Evolutionary conservation across 2,329 filamentous ascomycete genomes (phyloP), one percentile per base, ranked within the genome.

Genomic region (Neopestalotiopsis sp.): DNA sequence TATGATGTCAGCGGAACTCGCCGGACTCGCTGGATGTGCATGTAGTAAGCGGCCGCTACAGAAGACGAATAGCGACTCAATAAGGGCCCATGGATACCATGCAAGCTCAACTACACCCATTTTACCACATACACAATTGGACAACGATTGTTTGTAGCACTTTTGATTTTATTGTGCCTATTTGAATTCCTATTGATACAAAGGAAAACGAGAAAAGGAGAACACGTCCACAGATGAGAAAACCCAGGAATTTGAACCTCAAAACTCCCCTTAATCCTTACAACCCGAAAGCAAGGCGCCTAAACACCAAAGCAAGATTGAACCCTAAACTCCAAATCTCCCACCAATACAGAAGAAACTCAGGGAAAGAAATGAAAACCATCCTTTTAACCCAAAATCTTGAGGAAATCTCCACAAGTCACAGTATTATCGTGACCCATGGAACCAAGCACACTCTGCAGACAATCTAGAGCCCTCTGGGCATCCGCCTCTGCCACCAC

Each of bases 401-500:
- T 34, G 4, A 66, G 38, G 14, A 66, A 12, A n/a, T 68, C 67
- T 1, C 52, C 56, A 42, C 67, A 68, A 9, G 52, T 65, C 62
- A 34, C 12, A 3, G 32, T 24, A 4, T 38, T 24, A 20, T 65
- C 62, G 9, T 28, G 34, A 17, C 67, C 67, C 52, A 68, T 68
- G 30, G 52, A 30, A 4, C 62, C 56, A 52, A 68, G 40, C 14
- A 68, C 67, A 34, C 10, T 66, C 32, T 38, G 17, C 62, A 68
- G 5, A n/a, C 56, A 61, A 60, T 61, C 62, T 32, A 68, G 56
- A 14, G 67, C 62, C 6, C 49, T 34, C 17, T 60, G 52, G 32
- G 67, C 67, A 49, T 68, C 61, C 20, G 20, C 13, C 17, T 60
- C 67, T 5, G 58, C 56, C 7, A 68, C 62, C 20, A 68, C 62